Conservation (phyloP, 2,329 filamentous ascomycete species). For the Pyrenophora seminiperda region DNA sequence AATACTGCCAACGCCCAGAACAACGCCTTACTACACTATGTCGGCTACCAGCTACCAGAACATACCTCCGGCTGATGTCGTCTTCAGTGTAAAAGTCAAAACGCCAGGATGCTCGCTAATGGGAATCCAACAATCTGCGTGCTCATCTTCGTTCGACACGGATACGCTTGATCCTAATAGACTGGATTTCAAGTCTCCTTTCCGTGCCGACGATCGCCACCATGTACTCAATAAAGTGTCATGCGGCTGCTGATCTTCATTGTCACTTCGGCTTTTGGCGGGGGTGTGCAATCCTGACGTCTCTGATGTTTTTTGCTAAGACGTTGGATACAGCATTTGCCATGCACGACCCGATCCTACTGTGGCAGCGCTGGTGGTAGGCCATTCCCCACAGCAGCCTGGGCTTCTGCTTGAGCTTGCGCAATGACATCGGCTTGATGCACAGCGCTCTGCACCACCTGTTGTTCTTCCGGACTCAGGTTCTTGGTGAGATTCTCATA, state of each 20-base stretch:
- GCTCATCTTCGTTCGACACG: constrained; percentile 2
- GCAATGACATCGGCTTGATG: constrained; percentile 67
- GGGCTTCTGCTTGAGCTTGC: constrained; percentile 32
- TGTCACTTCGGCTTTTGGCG: not conserved
- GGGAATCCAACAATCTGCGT: constrained; percentile 28
- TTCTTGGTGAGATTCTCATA: constrained; percentile 81
- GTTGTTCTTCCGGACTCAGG: constrained; percentile 79
- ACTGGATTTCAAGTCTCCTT: no score
- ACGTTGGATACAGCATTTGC: not conserved
- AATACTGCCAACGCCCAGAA: constrained; percentile 14
- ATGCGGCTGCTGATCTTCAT: not conserved
- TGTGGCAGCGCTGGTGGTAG: constrained; percentile 26
- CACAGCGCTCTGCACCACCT: constrained; percentile 77
- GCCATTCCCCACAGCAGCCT: constrained; percentile 31
- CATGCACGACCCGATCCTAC: constrained; percentile 13
- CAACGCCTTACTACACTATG: constrained; percentile 24
- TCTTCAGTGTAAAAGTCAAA: constrained; percentile 25
- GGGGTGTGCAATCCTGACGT: no score
- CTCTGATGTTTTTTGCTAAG: not conserved
- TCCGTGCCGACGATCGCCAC: no score
- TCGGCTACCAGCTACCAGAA: constrained; percentile 13
- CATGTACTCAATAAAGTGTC: no score
- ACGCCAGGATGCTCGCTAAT: constrained; percentile 45
- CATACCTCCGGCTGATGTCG: constrained; percentile 21
- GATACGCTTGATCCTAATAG: not conserved